phyloP scores from a whole-genome alignment of 768 basidiomycete genomes.

The Termitomyces sp. region DNA sequence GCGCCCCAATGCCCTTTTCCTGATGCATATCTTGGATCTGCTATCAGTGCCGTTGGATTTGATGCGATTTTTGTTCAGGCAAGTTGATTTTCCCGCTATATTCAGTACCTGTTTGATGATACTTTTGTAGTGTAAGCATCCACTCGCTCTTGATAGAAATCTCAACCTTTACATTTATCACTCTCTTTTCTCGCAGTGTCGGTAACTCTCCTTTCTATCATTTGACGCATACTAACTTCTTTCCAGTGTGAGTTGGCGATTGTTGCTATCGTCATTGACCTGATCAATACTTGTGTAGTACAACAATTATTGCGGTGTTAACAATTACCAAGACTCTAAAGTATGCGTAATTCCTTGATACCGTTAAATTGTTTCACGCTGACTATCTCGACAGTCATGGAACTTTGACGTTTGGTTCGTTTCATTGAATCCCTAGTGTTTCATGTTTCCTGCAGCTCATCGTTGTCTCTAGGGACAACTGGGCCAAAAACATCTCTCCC shows the following conservation, averaged over 20 bases:
- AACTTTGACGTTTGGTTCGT: constrained; percentile 49
- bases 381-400: constrained; percentile 39
- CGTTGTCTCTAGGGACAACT: constrained; percentile 43
- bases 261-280: neutral
- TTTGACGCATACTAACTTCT: neutral
- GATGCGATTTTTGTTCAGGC: constrained; percentile 59
- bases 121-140: constrained; percentile 8
- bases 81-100: neutral
- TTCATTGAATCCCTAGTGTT: neutral
- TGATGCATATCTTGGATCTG: constrained; percentile 52
- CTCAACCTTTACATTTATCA: neutral
- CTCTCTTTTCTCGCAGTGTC: constrained; percentile 2
- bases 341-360: constrained; percentile 11
- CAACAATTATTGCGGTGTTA: constrained; percentile 24
- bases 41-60: constrained; percentile 55
- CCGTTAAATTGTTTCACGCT: neutral
- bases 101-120: neutral
- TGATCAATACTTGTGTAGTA: constrained; percentile 16
- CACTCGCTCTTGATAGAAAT: neutral
- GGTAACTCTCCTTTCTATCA: neutral
- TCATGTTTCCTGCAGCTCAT: neutral
- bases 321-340: constrained; percentile 52
- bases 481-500: constrained; percentile 52
- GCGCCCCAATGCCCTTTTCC: constrained; percentile 68
- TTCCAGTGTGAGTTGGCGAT: constrained; percentile 5